Conservation (phyloP, 345 rosid genomes). For the Gossypium herbaceum region DNA sequence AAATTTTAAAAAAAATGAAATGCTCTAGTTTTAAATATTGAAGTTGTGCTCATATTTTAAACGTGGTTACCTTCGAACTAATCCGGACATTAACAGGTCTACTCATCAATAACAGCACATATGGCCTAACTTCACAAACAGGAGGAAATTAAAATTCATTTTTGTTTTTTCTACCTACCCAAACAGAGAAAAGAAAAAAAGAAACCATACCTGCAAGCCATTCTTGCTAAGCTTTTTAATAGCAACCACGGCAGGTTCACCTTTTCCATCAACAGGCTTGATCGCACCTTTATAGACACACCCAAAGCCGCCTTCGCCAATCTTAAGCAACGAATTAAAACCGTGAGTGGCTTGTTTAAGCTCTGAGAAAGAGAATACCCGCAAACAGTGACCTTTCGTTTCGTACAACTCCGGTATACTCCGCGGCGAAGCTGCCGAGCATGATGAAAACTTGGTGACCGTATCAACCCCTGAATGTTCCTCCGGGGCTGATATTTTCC, state of each 20-base stretch:
- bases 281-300: slow-evolving; percentile 69
- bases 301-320: slow-evolving; percentile 95
- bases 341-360: slow-evolving; percentile 62
- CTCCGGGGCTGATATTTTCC: slow-evolving; percentile 50
- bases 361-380: slow-evolving; percentile 65
- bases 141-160: not conserved
- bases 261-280: slow-evolving; percentile 37
- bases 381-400: slow-evolving; percentile 55
- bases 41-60: too few relatives aligned
- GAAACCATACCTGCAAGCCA: slow-evolving; percentile 57
- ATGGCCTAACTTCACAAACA: not conserved
- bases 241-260: slow-evolving; percentile 59
- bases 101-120: too few relatives aligned
- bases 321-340: slow-evolving; percentile 54
- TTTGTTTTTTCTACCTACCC: not conserved
- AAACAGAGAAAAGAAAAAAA: not conserved
- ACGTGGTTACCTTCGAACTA: too few relatives aligned
- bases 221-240: slow-evolving; percentile 69
- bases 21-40: too few relatives aligned
- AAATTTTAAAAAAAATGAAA: too few relatives aligned
- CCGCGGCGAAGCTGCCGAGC: slow-evolving; percentile 48
- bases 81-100: too few relatives aligned
- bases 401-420: slow-evolving; percentile 59
- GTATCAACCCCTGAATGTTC: slow-evolving; percentile 24
- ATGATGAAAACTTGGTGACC: slow-evolving; percentile 31